Conservation (phyloP, 2,329 filamentous ascomycete genomes). For the Penicillium hesseltinei region DNA sequence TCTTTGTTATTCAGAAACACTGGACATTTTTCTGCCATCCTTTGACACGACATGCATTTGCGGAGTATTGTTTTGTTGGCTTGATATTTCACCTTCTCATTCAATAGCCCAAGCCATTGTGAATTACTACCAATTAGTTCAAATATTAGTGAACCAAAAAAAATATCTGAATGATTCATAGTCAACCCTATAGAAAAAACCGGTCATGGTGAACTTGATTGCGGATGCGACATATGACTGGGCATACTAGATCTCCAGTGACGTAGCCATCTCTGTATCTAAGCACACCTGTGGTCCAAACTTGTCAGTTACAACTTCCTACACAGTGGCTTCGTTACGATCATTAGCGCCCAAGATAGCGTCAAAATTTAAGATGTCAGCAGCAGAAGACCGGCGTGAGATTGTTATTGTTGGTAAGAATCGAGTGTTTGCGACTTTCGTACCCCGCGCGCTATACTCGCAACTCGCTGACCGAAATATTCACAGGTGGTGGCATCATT, state of each 20-base stretch:
- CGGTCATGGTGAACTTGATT: not conserved
- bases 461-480: conserved; percentile 15
- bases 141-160: not conserved
- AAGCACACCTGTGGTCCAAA: conserved; percentile 4
- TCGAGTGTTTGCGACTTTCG: not conserved
- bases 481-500: conserved; percentile 81
- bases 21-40: conserved; percentile 7
- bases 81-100: conserved; percentile 14
- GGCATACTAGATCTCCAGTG: conserved; percentile 18
- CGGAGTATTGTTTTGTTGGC: conserved; percentile 26
- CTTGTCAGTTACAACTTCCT: not conserved
- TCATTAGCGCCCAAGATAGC: conserved; percentile 15
- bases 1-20: conserved; percentile 6
- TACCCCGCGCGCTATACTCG: conserved; percentile 25
- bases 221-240: conserved; percentile 28
- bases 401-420: conserved; percentile 43
- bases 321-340: conserved; percentile 27
- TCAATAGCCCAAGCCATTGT: conserved; percentile 8
- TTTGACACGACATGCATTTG: conserved; percentile 30
- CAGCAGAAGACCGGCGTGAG: conserved; percentile 32
- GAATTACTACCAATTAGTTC: conserved; percentile 8
- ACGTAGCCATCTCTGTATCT: conserved; percentile 25
- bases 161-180: not conserved
- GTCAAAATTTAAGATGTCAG: conserved; percentile 31
- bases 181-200: not conserved